Percentiles rank a stretch among this genome's conserved stretches.
Evolutionary conservation across 805 yeast species (phyloP).

Genomic region (Myxozyma neglecta): DNA sequence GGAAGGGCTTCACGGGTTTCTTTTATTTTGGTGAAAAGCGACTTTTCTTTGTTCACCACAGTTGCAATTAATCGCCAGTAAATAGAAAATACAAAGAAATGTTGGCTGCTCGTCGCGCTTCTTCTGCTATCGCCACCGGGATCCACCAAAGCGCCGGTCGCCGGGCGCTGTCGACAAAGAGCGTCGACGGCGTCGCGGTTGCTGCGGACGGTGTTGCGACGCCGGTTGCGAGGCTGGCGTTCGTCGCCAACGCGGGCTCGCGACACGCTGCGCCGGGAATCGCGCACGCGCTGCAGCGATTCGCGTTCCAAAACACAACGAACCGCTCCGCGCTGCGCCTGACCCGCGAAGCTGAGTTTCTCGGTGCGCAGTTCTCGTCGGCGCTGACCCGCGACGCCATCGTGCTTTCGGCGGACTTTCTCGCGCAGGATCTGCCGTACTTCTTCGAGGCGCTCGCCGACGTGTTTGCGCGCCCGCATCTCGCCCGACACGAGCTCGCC

Average conservation of each 20-base stretch:
- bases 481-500: constrained; percentile 60
- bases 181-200: constrained; percentile 49
- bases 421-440: constrained; percentile 86
- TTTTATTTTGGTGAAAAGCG: too few relatives aligned
- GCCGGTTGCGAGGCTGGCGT: constrained; percentile 71
- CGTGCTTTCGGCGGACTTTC: constrained; percentile 75
- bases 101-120: constrained; percentile 5
- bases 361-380: constrained; percentile 79
- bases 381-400: constrained; percentile 80
- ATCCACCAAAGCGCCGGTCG: constrained; percentile 20
- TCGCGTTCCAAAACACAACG: constrained; percentile 70
- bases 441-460: constrained; percentile 82
- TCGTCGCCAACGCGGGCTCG: constrained; percentile 85
- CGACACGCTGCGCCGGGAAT: constrained; percentile 75
- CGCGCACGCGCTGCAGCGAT: constrained; percentile 81
- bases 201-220: constrained; percentile 55
- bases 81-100: neutral
- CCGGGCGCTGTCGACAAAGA: constrained; percentile 37
- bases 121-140: too few relatives aligned
- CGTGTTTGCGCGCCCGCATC: constrained; percentile 43
- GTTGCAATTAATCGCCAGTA: too few relatives aligned
- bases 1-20: neutral
- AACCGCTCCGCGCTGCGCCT: constrained; percentile 86
- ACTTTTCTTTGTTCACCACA: too few relatives aligned
- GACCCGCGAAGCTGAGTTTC: constrained; percentile 89